Evolutionary conservation across 139 green algal species (phyloP).

Genomic region (Asterochloris erici): DNA sequence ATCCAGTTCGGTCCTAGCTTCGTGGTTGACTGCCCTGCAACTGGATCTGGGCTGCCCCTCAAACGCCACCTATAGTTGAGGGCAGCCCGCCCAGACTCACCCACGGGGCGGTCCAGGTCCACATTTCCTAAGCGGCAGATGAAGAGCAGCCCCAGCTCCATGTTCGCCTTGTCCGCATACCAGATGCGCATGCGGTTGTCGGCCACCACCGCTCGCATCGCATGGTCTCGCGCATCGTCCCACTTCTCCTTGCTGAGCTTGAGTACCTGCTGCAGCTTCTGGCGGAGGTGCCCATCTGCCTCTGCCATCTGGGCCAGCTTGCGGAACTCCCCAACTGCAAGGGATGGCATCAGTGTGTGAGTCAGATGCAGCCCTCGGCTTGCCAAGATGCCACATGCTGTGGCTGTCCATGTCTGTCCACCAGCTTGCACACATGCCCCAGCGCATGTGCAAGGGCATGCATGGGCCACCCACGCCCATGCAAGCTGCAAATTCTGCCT

Average conservation of each 20-base stretch:
- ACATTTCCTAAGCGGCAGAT: constrained; percentile 67
- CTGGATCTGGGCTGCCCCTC: no score
- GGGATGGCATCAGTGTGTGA: background rate
- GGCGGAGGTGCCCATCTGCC: constrained; percentile 71
- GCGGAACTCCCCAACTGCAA: constrained; percentile 79
- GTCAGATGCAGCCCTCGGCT: no score
- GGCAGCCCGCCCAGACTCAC: background rate
- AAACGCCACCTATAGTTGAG: no score
- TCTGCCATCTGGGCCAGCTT: constrained; percentile 75
- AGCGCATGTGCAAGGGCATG: no score
- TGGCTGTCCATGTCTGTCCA: no score
- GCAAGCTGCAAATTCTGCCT: no score
- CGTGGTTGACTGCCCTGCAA: no score
- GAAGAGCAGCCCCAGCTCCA: constrained; percentile 82
- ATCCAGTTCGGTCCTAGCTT: no score
- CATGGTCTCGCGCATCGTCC: constrained; percentile 84
- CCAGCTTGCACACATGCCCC: no score
- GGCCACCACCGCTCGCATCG: constrained; percentile 74
- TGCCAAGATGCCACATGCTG: no score
- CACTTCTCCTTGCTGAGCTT: constrained; percentile 92
- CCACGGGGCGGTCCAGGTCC: constrained; percentile 77
- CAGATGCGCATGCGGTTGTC: constrained; percentile 81
- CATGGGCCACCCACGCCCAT: no score
- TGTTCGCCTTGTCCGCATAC: constrained; percentile 53
- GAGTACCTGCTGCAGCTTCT: constrained; percentile 81